Base-by-base conservation (phyloP, 495 filamentous ascomycete species). In the Penicillium soppii region DNA sequence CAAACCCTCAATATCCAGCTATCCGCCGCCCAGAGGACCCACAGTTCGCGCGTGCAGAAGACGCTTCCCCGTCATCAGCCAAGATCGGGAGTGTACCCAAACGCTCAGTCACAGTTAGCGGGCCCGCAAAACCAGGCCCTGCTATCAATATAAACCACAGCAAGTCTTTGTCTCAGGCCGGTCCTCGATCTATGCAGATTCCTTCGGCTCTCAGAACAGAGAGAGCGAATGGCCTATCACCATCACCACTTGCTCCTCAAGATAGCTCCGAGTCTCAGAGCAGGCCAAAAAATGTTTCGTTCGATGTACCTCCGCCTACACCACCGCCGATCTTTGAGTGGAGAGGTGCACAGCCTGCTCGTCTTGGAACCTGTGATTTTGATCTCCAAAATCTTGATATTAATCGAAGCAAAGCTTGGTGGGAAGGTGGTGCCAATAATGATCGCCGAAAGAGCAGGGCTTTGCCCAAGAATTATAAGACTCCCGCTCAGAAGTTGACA, bases 241-340 rank as follows among this genome's bases (percentile, higher is more conserved):
- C 62, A 16, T 23, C 52, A 20, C 59, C 60, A 5, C 36, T 52
- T 41, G 47, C 59, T 25, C 52, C 48, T 22, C 57, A 63, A 13
- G 58, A 53, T 19, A 60, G 62, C 26, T 43, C 47, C 7, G 53
- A 57, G 7, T 56, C 67, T 8, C 62, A 66, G n/a, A 26, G 61
- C 4, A 75, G 69, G 47, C 59, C 69, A 8, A 75, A 72, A 47
- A 56, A 63, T 3, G 74, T 78, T 3, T 78, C 74, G 1, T 78
- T 78, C 52, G 59, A 78, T 52, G 63, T 76, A 13, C 74, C 74
- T 30, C 73, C 73, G n/a, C 73, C 73, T 16, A 76, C 72, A 23
- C 73, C 74, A 3, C 74, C 73, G 16, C 73, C 73, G 1, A 57
- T 75, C 20, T 70, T 63, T 4, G 74, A 78, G 40, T 78, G 74